Evolutionary conservation across 805 yeast species (phyloP), one percentile per base, ranked within the genome.

Genomic region (Wickerhamiella australiensis): DNA sequence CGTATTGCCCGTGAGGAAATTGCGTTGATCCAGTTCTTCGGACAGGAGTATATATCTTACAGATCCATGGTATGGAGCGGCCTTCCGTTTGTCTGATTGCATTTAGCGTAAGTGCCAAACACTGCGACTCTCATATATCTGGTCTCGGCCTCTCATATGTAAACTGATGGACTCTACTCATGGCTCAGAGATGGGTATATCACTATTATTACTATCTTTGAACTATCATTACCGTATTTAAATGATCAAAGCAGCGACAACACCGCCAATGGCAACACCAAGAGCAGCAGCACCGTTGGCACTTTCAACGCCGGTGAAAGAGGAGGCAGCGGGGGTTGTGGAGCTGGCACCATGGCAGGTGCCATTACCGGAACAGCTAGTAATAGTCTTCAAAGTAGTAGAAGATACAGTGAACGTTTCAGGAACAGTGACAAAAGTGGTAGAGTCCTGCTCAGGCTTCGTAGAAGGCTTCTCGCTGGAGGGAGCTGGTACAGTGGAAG

Each of bases 1-100:
- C 71, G 98, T 51, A 85, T 92, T 33, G 59, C 49, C 15, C 58
- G 66, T 42, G 98, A 92, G 65, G 98, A 92, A 61, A 59, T 55
- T 29, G 74, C 70, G 47, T 64, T 92, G 53, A 61, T 78, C 7
- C 57, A 66, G 18, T 88, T 90, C 61, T 92, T 90, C 63, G 90
- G 87, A 1, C 64, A 72, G 1, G 76, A 75, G 5, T 92, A 90
- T 61, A 52, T 56, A 0, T 54, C 60, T 0, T 90, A 87, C 63
- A 73, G 65, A 53, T 50, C 59, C 5, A 56, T 54, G 1, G 78
- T 80, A 0, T 67, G 71, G 1, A 75, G 80, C 0, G 73, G 79
- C 43, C 82, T 90, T 33, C 95, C 94, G 0, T 79, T 81, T 54
- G 67, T 78, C 20, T 47, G 52, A 20, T 69, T n/a, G n/a, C n/a